Evolutionary conservation across 2,329 filamentous ascomycete genomes (phyloP).

Genomic region (Madurella mycetomatis): DNA sequence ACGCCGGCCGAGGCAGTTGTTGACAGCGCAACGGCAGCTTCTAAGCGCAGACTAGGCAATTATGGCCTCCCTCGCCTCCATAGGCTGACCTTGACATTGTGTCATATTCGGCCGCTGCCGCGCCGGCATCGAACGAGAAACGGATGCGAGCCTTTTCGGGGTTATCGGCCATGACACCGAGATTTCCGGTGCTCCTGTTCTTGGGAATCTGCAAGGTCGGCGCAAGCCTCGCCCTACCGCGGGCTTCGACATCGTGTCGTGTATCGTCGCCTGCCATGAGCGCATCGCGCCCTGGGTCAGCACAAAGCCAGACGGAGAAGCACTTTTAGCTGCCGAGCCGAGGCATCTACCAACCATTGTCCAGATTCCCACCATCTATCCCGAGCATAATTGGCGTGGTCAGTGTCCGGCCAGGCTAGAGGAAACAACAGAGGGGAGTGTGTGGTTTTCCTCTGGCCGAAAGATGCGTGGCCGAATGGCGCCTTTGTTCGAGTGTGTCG

Average conservation of each 20-base stretch:
- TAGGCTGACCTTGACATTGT: slow-evolving; percentile 65
- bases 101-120: slow-evolving; percentile 60
- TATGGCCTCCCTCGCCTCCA: slow-evolving; percentile 11
- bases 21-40: slow-evolving; percentile 5
- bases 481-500: slow-evolving; percentile 6
- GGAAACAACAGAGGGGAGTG: slow-evolving; percentile 8
- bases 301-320: slow-evolving; percentile 2
- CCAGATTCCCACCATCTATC: slow-evolving; percentile 39
- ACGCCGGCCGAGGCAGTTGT: slow-evolving; percentile 6
- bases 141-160: slow-evolving; percentile 60
- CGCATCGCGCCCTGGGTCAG: slow-evolving; percentile 13
- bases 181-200: slow-evolving; percentile 62
- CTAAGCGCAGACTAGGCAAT: background rate
- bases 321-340: background rate
- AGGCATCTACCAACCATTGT: slow-evolving; percentile 37
- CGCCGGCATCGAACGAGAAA: slow-evolving; percentile 72
- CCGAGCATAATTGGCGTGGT: slow-evolving; percentile 41
- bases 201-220: slow-evolving; percentile 54
- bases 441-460: background rate
- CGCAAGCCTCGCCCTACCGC: slow-evolving; percentile 43
- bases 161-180: slow-evolving; percentile 45
- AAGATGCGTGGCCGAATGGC: slow-evolving; percentile 6
- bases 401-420: slow-evolving; percentile 7
- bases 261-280: slow-evolving; percentile 37
- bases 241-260: slow-evolving; percentile 36